phyloP scores from a whole-genome alignment of 768 basidiomycete genomes.

The Boletus subparvulus region DNA sequence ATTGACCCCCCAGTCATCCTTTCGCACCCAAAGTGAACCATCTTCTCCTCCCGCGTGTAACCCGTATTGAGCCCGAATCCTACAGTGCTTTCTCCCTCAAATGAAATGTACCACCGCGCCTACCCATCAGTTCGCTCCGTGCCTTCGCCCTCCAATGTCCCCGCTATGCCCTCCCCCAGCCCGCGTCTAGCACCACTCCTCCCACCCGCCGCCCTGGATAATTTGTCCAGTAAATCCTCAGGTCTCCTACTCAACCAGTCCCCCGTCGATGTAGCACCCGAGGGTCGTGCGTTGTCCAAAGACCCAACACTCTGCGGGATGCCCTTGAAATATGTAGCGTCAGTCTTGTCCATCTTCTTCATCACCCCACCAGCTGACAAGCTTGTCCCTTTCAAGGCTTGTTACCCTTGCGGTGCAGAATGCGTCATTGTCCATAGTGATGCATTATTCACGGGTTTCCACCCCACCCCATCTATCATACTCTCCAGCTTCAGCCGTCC shows the following conservation, averaged over 20 bases:
- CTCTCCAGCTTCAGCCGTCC: constrained; percentile 91
- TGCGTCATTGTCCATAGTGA: constrained; percentile 91
- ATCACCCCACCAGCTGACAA: constrained; percentile 4
- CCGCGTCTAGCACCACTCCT: constrained; percentile 53
- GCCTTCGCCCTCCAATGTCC: constrained; percentile 39
- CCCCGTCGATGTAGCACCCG: constrained; percentile 34
- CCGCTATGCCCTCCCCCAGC: constrained; percentile 20
- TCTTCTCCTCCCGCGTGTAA: constrained; percentile 1
- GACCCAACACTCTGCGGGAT: constrained; percentile 63
- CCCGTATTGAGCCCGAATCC: constrained; percentile 15
- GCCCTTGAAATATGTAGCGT: constrained; percentile 82
- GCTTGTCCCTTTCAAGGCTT: constrained; percentile 43
- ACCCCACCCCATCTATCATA: constrained; percentile 77
- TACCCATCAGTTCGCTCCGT: constrained; percentile 55
- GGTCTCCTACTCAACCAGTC: constrained; percentile 36
- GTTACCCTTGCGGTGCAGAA: constrained; percentile 93
- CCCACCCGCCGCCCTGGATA: constrained; percentile 46
- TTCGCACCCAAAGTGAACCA: constrained; percentile 22
- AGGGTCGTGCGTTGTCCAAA: constrained; percentile 22
- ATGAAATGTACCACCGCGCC: constrained; percentile 64
- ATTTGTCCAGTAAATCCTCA: constrained; percentile 41
- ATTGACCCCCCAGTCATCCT: neutral
- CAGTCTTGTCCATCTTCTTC: constrained; percentile 31
- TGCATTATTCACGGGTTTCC: constrained; percentile 97
- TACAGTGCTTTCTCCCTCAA: constrained; percentile 34